Evolutionary conservation across 139 green algal species (phyloP).

Genomic region (Closterium sp.): DNA sequence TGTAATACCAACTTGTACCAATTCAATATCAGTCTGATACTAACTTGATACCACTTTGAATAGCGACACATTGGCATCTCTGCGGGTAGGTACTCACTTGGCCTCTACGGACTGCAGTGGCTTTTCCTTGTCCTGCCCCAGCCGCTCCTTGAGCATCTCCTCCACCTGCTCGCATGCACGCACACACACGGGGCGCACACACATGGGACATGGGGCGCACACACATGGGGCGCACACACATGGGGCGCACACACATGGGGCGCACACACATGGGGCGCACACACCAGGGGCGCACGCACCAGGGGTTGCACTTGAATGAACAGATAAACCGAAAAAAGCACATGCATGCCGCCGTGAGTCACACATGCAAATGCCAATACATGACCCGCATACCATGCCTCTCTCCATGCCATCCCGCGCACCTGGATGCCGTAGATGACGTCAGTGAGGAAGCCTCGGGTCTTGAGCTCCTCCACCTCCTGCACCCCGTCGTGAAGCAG

Average conservation of each 20-base stretch:
- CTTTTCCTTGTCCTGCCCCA: constrained; percentile 64
- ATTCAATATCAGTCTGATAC: no score
- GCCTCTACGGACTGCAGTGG: constrained; percentile 46
- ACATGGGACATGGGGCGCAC: background rate
- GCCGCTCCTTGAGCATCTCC: constrained; percentile 57
- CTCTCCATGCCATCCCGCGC: no score
- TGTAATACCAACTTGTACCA: no score
- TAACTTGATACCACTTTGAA: no score
- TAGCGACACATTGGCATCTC: no score
- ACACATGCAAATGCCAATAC: no score
- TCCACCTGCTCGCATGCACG: constrained; percentile 57
- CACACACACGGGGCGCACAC: background rate
- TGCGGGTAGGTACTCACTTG: constrained; percentile 38
- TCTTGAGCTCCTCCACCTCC: constrained; percentile 64
- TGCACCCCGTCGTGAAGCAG: constrained; percentile 78
- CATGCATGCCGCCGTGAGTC: no score
- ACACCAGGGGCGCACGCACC: background rate
- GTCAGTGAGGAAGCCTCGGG: constrained; percentile 68
- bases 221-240: no score
- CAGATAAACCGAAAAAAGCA: background rate
- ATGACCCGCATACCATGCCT: background rate
- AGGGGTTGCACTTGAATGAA: background rate
- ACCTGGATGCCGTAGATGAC: constrained; percentile 89
- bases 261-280: background rate
- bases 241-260: no score